Evolutionary conservation across 768 basidiomycete species (phyloP), one percentile per base, ranked within the genome.

Genomic region (Trametes sanguinea): DNA sequence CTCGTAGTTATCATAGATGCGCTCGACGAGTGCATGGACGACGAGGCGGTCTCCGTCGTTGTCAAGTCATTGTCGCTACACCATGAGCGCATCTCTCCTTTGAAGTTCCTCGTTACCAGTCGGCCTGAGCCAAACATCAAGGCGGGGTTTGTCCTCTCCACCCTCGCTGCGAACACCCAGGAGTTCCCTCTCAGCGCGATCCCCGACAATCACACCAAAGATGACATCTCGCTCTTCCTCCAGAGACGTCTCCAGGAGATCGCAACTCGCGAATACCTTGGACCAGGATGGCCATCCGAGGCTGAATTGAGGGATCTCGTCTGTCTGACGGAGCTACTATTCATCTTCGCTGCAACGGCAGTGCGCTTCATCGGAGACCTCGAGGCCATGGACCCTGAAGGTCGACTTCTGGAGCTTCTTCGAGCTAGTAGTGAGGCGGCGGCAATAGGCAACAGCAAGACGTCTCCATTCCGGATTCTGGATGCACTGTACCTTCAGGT

Each of bases 331-430:
- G 44, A 32, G 9, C 64, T 63, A 0, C 40, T 70, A 7, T 71
- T 71, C 35, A 67, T 68, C 16, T 69, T 61, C 30, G 70, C 70
- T 2, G 53, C 68, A 0, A 66, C 69, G 0, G 56, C 64, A 1
- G 51, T 67, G n/a, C 62, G 60, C 27, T 70, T 64, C 29, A 65
- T 71, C 4, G 63, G 54, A 52, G 47, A 39, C 52, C 27, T 39
- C 13, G 13, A 61, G 32, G 56, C 43, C 2, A 48, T 48, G 10
- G 39, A 51, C 13, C 62, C 10, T 6, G 58, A 30, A 29, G n/a
- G 35, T 33, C 51, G 33, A 17, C 51, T 53, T 17, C 6, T 7
- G 1, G 10, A 22, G n/a, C 35, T 53, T n/a, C 27, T 53, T 6
- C 30, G 17, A 43, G 27, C 9, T 11, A n/a, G 4, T 16, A 6